phyloP scores from a whole-genome alignment of 495 filamentous ascomycete species.

The Talaromyces thailandensis region DNA sequence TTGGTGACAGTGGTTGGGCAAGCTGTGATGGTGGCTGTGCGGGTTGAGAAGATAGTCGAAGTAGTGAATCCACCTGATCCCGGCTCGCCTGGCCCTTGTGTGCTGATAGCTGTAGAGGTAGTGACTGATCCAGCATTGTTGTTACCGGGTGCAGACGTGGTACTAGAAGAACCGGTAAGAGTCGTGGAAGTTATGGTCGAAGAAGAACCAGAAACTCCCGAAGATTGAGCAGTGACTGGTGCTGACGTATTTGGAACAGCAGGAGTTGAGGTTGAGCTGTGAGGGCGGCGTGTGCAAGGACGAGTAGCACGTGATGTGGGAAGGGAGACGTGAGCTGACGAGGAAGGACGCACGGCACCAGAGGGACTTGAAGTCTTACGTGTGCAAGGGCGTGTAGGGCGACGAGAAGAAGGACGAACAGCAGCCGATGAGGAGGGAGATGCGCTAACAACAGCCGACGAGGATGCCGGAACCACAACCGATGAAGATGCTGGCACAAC shows the following conservation, averaged over 20 bases:
- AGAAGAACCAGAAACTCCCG: background rate
- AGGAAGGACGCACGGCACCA: background rate
- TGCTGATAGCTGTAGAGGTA: constrained; percentile 9
- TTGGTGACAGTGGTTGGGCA: constrained; percentile 11
- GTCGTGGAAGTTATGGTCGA: background rate
- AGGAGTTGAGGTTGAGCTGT: background rate
- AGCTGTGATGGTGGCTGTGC: constrained; percentile 13
- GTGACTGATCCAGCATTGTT: constrained; percentile 1
- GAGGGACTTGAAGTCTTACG: background rate
- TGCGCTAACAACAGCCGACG: background rate
- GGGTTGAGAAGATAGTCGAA: constrained; percentile 10
- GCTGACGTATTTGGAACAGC: background rate
- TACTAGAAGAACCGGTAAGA: background rate
- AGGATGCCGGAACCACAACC: background rate
- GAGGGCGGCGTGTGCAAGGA: background rate
- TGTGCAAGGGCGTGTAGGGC: background rate
- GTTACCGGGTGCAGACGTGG: background rate
- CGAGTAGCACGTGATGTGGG: background rate
- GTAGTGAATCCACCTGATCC: constrained; percentile 5
- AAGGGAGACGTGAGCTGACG: background rate
- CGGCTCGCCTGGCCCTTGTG: background rate
- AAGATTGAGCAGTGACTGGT: background rate
- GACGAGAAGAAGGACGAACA: background rate
- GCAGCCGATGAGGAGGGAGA: background rate
- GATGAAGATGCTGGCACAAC: background rate